These are phyloP conservation scores for Polyplosphaeria fusca DNA, from an alignment of 495 filamentous ascomycete genomes.

Conservation along the genomic window DNA sequence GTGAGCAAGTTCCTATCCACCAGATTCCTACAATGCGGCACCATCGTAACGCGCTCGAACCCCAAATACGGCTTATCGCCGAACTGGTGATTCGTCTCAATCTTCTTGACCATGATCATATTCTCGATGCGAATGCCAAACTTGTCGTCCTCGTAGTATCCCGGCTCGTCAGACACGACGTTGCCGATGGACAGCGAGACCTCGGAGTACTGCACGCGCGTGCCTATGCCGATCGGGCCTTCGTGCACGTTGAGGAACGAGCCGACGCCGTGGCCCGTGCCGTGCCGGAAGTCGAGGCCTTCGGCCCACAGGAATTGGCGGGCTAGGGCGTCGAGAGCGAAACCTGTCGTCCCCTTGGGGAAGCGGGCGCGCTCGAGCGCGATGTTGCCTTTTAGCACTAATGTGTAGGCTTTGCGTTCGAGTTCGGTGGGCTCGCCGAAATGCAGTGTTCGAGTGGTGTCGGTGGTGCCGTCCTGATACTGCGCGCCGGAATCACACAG, in stretches of 20 bases:
- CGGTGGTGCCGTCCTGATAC: conserved; percentile 93
- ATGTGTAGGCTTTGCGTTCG: conserved; percentile 87
- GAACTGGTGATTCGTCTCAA: conserved; percentile 78
- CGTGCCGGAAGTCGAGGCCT: conserved; percentile 92
- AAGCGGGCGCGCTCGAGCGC: conserved; percentile 84
- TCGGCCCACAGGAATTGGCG: conserved; percentile 90
- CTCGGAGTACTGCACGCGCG: conserved; percentile 84
- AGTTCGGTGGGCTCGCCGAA: conserved; percentile 82
- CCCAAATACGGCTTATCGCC: conserved; percentile 91
- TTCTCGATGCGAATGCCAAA: conserved; percentile 99
- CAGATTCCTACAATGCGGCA: conserved; percentile 85
- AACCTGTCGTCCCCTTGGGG: conserved; percentile 91
- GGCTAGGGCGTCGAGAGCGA: conserved; percentile 83
- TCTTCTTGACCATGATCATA: conserved; percentile 82
- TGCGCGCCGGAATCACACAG: conserved; percentile 97
- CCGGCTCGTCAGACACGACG: conserved; percentile 91
- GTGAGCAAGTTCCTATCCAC: conserved; percentile 74
- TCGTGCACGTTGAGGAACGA: conserved; percentile 96
- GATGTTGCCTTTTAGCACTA: conserved; percentile 96
- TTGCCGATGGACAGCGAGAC: conserved; percentile 88
- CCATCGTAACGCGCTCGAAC: conserved; percentile 97
- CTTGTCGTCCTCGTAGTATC: conserved; percentile 95
- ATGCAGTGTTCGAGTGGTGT: conserved; percentile 91
- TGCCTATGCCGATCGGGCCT: conserved; percentile 94
- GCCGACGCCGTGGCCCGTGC: conserved; percentile 94